phyloP scores from a whole-genome alignment of 164 flowering plant genomes.

The Hamamelis virginiana region DNA sequence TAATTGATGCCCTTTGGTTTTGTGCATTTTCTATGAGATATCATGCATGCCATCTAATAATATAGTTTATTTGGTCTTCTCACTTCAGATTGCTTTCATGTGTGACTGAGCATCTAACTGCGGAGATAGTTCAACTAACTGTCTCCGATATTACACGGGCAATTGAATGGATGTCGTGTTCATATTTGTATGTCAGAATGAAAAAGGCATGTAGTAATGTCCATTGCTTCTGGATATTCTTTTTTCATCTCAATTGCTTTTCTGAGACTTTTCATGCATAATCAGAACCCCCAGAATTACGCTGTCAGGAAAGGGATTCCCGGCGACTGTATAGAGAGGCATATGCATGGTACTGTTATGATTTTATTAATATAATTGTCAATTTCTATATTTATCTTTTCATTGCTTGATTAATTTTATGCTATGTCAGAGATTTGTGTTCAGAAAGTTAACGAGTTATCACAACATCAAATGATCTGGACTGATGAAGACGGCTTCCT shows the following conservation, averaged over 20 bases:
- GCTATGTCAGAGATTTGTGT: constrained; percentile 67
- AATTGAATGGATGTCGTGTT: constrained; percentile 97
- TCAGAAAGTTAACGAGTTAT: constrained; percentile 78
- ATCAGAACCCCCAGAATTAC: constrained; percentile 84
- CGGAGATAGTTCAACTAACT: constrained; percentile 94
- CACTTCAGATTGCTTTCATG: constrained; percentile 76
- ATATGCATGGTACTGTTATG: constrained; percentile 65
- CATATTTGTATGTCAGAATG: constrained; percentile 86
- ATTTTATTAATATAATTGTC: not conserved
- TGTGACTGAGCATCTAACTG: constrained; percentile 88
- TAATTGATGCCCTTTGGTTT: not conserved
- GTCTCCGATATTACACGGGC: constrained; percentile 82
- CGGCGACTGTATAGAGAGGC: constrained; percentile 60
- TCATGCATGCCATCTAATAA: constrained; percentile 6
- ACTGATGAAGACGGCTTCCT: constrained; percentile 93
- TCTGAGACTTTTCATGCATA: constrained; percentile 20
- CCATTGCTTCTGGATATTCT: constrained; percentile 5
- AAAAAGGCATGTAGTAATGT: constrained; percentile 64
- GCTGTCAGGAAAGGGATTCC: constrained; percentile 61
- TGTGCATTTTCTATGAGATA: not conserved
- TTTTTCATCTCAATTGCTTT: constrained; percentile 7
- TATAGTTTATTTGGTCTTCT: constrained; percentile 8
- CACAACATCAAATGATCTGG: constrained; percentile 84
- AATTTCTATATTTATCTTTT: not conserved
- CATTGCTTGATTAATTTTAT: constrained; percentile 10